Evolutionary conservation across 129 eudicot genomes (phyloP).

Genomic region (Saussurea involucrata): DNA sequence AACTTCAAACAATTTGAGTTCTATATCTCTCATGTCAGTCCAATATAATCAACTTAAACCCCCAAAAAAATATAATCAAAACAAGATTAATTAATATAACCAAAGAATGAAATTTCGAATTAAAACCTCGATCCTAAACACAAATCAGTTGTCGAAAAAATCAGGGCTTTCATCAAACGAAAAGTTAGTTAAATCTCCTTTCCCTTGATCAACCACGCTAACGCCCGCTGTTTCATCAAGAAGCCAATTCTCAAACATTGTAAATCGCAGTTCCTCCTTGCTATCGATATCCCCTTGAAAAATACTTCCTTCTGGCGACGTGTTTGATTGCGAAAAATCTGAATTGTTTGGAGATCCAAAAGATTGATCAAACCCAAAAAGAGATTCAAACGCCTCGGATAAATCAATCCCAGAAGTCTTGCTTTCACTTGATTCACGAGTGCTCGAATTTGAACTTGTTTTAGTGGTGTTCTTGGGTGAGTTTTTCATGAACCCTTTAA

Average conservation of each 20-base stretch:
- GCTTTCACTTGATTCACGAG: slow-evolving; percentile 34
- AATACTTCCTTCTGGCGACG: slow-evolving; percentile 42
- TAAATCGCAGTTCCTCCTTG: slow-evolving; percentile 42
- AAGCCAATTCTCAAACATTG: slow-evolving; percentile 81
- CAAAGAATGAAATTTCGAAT: slow-evolving; percentile 17
- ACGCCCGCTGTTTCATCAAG: slow-evolving; percentile 40
- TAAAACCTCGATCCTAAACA: slow-evolving; percentile 22
- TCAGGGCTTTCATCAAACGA: slow-evolving; percentile 46
- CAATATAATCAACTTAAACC: slow-evolving; percentile 21
- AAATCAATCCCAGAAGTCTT: slow-evolving; percentile 45
- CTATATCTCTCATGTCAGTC: slow-evolving; percentile 25
- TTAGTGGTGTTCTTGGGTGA: slow-evolving; percentile 22
- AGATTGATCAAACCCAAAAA: slow-evolving; percentile 54
- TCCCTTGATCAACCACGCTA: slow-evolving; percentile 33
- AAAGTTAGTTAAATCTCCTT: slow-evolving; percentile 43
- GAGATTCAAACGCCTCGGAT: slow-evolving; percentile 48
- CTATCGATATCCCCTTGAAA: slow-evolving; percentile 39
- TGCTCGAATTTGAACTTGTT: slow-evolving; percentile 39
- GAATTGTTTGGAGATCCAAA: slow-evolving; percentile 51
- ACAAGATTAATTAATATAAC: slow-evolving; percentile 21
- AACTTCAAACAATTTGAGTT: slow-evolving; percentile 17
- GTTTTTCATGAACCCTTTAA: slow-evolving; percentile 61
- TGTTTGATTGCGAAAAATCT: slow-evolving; percentile 57
- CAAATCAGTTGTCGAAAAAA: slow-evolving; percentile 33
- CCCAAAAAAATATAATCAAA: slow-evolving; percentile 10